Evolutionary conservation across 208 protist genomes (phyloP).

Genomic region (Acanthamoeba culbertsoni): DNA sequence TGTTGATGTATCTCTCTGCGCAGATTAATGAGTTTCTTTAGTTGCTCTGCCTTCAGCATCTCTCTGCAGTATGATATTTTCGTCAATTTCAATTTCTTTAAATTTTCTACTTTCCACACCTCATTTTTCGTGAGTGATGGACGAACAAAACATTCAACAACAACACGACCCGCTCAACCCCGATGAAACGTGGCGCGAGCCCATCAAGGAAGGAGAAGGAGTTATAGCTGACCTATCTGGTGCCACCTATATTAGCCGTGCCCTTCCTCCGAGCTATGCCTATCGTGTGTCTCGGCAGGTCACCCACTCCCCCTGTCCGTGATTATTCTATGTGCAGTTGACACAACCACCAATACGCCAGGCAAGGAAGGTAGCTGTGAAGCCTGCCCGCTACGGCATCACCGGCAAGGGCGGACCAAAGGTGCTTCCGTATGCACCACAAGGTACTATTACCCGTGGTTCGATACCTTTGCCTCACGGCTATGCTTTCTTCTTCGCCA

Average conservation of each 20-base stretch:
- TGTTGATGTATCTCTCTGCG: conserved; percentile 57
- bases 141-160: too few relatives aligned
- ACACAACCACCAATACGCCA: background rate
- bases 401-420: background rate
- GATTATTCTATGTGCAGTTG: background rate
- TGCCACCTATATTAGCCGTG: background rate
- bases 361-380: background rate
- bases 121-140: too few relatives aligned
- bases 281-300: background rate
- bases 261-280: background rate
- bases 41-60: background rate
- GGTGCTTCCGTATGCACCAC: background rate
- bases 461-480: background rate
- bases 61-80: background rate
- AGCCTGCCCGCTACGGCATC: background rate
- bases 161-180: too few relatives aligned
- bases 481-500: background rate
- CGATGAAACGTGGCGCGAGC: background rate
- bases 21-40: background rate
- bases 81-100: background rate
- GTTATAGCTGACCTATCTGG: background rate
- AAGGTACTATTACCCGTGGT: background rate
- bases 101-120: background rate
- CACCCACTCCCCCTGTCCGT: background rate
- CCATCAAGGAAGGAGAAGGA: background rate